Percentiles rank a stretch among this genome's conserved stretches.
phyloP scores from a whole-genome alignment of 257 asterid species.

The Plantago ovata region DNA sequence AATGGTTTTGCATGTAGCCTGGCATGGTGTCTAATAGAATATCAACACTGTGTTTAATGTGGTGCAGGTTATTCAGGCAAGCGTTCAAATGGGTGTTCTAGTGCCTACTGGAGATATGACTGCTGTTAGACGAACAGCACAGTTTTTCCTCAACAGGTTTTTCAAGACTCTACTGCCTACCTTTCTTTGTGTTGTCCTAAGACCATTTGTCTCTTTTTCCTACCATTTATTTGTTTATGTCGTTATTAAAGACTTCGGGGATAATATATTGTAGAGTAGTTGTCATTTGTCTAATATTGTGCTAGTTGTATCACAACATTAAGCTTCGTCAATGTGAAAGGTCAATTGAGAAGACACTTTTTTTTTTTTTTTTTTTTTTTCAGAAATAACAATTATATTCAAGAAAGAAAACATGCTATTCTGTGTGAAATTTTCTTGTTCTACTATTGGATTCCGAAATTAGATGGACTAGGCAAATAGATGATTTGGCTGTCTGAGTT shows the following conservation, averaged over 20 bases:
- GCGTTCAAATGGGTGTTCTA: constrained; percentile 88
- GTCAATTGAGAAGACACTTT: no score
- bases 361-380: no score
- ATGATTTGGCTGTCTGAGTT: not conserved
- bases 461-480: not conserved
- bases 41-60: constrained; percentile 2
- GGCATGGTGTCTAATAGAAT: constrained; percentile 1
- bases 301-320: no score
- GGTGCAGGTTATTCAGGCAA: constrained; percentile 79
- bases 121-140: constrained; percentile 90
- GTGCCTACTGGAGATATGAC: constrained; percentile 95
- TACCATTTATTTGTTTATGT: not conserved
- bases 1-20: not conserved
- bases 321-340: no score
- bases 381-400: no score
- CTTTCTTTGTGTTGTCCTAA: no score
- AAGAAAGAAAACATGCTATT: no score
- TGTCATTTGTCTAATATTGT: no score
- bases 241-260: not conserved
- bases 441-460: no score
- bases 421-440: no score
- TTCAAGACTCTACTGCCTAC: not conserved
- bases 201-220: no score
- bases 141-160: constrained; percentile 86
- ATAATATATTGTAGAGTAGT: no score